phyloP scores from a whole-genome alignment of 495 filamentous ascomycete genomes.

The Penicillium cataractarum region DNA sequence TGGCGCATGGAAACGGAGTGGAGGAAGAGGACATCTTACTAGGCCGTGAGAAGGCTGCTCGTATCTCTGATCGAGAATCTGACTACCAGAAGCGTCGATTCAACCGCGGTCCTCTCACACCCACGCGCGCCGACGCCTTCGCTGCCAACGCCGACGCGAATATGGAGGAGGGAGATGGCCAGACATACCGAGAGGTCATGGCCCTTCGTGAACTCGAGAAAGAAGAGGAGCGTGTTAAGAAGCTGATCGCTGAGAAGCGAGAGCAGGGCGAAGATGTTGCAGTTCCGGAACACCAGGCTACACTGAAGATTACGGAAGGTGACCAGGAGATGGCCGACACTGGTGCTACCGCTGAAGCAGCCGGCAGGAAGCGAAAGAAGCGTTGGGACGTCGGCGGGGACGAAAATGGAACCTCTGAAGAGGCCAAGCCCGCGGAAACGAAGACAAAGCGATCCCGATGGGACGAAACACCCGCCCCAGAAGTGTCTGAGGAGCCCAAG shows the following conservation, averaged over 20 bases:
- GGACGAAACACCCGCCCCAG: slow-evolving; percentile 80
- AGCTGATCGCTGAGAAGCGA: slow-evolving; percentile 77
- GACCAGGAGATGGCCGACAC: slow-evolving; percentile 74
- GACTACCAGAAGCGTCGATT: slow-evolving; percentile 97
- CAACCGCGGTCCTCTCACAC: slow-evolving; percentile 77
- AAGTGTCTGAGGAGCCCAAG: slow-evolving; percentile 60
- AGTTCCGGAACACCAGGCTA: slow-evolving; percentile 64
- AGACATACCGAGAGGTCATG: slow-evolving; percentile 92
- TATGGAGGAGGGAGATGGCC: slow-evolving; percentile 65
- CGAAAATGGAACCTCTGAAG: slow-evolving; percentile 40
- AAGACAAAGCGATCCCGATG: slow-evolving; percentile 83
- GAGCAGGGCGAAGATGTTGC: slow-evolving; percentile 61
- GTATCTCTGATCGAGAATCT: slow-evolving; percentile 90
- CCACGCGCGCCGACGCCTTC: slow-evolving; percentile 87
- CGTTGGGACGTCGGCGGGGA: slow-evolving; percentile 81
- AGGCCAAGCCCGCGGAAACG: slow-evolving; percentile 48
- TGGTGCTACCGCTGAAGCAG: slow-evolving; percentile 65
- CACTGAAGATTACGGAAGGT: slow-evolving; percentile 63
- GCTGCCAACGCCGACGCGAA: slow-evolving; percentile 73
- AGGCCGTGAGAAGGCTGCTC: slow-evolving; percentile 83
- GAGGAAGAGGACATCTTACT: slow-evolving; percentile 92
- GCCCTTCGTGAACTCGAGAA: slow-evolving; percentile 85
- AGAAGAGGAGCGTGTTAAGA: slow-evolving; percentile 88
- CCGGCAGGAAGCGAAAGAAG: slow-evolving; percentile 84
- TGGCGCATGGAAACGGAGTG: slow-evolving; percentile 79